These are phyloP conservation scores for Picea sitchensis DNA, from an alignment of 75 land plant species.

Conservation along the genomic window DNA sequence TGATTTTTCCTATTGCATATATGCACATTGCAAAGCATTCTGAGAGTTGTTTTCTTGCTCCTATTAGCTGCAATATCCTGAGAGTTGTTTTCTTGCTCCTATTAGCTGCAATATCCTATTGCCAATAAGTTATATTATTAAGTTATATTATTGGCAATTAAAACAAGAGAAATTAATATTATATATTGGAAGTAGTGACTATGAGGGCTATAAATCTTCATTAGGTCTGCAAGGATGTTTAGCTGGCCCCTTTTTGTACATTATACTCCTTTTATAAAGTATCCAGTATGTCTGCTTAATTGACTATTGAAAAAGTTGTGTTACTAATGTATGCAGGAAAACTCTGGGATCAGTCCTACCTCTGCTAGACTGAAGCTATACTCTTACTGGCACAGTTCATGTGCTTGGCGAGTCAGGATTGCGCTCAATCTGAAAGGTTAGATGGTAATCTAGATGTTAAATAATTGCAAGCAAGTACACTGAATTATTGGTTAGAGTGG, in stretches of 20 bases:
- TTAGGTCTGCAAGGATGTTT: neutral
- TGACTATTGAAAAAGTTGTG: neutral
- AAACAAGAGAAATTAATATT: neutral
- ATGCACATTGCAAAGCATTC: neutral
- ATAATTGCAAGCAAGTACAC: neutral
- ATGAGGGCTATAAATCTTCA: neutral
- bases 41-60: neutral
- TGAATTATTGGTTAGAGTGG: neutral
- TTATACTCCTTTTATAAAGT: neutral
- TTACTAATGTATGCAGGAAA: neutral
- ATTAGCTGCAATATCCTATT: neutral
- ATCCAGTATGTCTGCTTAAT: neutral
- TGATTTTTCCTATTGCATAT: neutral
- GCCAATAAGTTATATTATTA: neutral
- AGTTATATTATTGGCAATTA: too few species aligned
- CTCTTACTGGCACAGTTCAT: conserved; percentile 61
- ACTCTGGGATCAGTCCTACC: neutral
- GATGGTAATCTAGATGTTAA: neutral
- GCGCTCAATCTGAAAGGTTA: conserved; percentile 66
- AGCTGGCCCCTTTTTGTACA: neutral
- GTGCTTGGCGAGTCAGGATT: conserved; percentile 64
- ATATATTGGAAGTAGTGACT: neutral
- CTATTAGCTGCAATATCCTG: neutral
- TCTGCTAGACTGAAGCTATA: conserved; percentile 31
- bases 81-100: neutral